Evolutionary conservation across 192 early-diverging fungal species (phyloP).

Genomic region (Funneliformis mosseae): DNA sequence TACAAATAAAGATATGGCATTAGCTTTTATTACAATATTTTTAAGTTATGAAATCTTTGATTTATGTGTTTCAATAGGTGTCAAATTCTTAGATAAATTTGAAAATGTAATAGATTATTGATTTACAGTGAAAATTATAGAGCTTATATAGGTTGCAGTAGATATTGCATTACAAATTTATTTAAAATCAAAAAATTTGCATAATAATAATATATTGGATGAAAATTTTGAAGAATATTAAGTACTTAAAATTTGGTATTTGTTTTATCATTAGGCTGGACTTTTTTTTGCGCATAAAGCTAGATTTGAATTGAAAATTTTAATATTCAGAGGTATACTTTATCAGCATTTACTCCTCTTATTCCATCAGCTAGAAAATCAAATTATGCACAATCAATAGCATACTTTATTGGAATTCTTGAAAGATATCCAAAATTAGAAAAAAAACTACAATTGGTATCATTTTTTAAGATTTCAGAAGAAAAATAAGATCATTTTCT

Average conservation of each 20-base stretch:
- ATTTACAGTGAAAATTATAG: not conserved
- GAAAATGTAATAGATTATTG: slow-evolving; percentile 11
- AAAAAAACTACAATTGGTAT: not conserved
- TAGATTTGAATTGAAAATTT: not conserved
- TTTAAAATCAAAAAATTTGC: not conserved
- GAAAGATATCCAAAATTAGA: not conserved
- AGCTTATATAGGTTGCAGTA: not conserved
- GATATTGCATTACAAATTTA: not conserved
- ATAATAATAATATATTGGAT: too few relatives aligned
- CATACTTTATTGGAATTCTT: not conserved
- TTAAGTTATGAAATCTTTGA: not conserved
- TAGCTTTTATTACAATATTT: not conserved
- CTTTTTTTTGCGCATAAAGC: not conserved
- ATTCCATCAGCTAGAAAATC: not conserved
- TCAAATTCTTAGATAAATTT: slow-evolving; percentile 17
- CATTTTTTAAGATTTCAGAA: not conserved
- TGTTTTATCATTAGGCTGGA: not conserved
- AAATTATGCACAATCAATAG: slow-evolving; percentile 10
- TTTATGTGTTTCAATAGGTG: not conserved
- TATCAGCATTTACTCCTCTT: not conserved
- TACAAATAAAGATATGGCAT: not conserved
- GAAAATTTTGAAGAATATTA: slow-evolving; percentile 3
- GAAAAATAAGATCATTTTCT: not conserved
- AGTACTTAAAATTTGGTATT: not conserved
- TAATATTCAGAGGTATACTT: not conserved